Base-by-base conservation (phyloP, 2,329 filamentous ascomycete genomes). In the Fusarium sulawesiense region DNA sequence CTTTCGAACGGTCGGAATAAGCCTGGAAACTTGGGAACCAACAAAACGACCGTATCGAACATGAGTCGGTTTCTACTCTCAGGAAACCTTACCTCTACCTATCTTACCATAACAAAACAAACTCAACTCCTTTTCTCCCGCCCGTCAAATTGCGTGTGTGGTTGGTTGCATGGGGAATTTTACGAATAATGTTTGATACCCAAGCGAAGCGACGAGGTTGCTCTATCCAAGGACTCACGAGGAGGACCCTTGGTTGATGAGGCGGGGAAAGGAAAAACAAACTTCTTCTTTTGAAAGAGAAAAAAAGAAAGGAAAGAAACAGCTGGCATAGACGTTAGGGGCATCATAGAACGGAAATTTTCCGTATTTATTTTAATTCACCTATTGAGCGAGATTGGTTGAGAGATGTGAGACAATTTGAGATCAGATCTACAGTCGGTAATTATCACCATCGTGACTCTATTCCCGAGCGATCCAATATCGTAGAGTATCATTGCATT, bases 131-230 rank as follows among this genome's bases (percentile, higher is more conserved):
- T 53, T 71, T 68, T 50, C 63, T 61, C 56, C 63, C 41, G 42
- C 53, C 49, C 29, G 66, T 67, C 54, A 64, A 56, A 37, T 51
- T 57, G 29, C 62, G 66, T 70, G 66, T 70, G 56, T 66, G 60
- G 57, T 41, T 51, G 49, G n/a, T 51, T 71, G 64, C 68, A 66
- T 65, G 68, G 68, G 64, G 46, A 71, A 71, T 65, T 68, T 71
- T 58, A 71, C 68, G 68, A 71, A 71, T 71, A 64, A 71, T 71
- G 68, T 60, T 71, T 71, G 68, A 71, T 71, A 71, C 68, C 68
- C 68, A 68, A 60, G 65, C 62, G 66, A 70, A 56, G 40, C 32
- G 20, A n/a, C 18, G 48, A 25, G 25, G 25, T 25, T 25, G 23
- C 23, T 25, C 23, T 25, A 25, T 25, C 23, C 23, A 25, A 25